Conservation (phyloP, 163 green algal species). For the Coccomyxa subellipsoidea region DNA sequence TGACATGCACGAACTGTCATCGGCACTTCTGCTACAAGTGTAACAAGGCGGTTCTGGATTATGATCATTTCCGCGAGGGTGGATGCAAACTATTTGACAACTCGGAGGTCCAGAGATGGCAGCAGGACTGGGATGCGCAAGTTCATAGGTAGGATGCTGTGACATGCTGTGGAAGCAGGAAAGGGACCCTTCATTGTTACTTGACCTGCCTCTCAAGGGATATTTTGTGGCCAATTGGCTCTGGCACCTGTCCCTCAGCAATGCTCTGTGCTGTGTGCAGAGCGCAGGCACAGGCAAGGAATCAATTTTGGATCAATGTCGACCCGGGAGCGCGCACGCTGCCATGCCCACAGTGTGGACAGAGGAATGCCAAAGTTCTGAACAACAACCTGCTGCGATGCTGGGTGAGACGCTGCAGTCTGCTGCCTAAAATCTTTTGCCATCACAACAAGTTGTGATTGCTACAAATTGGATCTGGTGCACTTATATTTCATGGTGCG, state of each 20-base stretch:
- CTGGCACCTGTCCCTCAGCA: too few species aligned
- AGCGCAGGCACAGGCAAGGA: neutral
- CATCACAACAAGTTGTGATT: too few species aligned
- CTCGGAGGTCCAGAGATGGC: conserved; percentile 54
- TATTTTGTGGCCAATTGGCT: too few species aligned
- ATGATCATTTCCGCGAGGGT: conserved; percentile 62
- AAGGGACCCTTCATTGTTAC: too few species aligned
- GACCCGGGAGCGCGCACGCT: too few species aligned
- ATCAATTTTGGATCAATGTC: neutral
- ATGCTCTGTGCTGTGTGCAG: too few species aligned
- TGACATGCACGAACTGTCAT: conserved; percentile 58
- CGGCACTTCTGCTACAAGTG: conserved; percentile 51
- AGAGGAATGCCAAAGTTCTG: conserved; percentile 15
- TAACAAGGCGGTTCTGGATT: conserved; percentile 53
- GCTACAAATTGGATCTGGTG: too few species aligned
- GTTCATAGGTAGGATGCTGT: conserved; percentile 1
- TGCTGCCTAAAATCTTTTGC: too few species aligned
- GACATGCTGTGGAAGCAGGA: too few species aligned
- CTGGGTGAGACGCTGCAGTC: conserved; percentile 12
- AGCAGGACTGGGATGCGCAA: conserved; percentile 24
- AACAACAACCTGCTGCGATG: conserved; percentile 48
- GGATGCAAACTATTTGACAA: conserved; percentile 72
- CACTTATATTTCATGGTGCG: too few species aligned
- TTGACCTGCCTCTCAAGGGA: too few species aligned
- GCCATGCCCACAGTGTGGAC: conserved; percentile 37